These are phyloP conservation scores for Trapa bicornis DNA, from an alignment of 345 rosid genomes.

Conservation along the genomic window DNA sequence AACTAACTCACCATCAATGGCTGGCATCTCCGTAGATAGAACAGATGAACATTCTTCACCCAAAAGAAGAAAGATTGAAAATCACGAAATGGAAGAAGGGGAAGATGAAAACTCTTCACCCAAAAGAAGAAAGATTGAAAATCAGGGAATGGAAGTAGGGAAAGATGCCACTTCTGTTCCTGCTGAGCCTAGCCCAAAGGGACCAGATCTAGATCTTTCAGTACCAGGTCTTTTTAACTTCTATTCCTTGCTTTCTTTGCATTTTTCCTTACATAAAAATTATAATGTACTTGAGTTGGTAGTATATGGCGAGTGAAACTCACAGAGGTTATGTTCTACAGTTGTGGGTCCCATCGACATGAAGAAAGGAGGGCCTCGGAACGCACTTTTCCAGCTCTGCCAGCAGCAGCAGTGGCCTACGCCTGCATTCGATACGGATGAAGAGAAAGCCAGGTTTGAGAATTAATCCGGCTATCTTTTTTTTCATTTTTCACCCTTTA, in stretches of 20 bases:
- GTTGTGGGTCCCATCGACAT: slow-evolving; percentile 43
- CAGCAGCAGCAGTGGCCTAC: slow-evolving; percentile 65
- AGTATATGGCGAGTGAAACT: background rate
- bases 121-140: no score
- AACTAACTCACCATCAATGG: no score
- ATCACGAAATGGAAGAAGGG: no score
- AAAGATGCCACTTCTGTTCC: background rate
- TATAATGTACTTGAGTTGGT: background rate
- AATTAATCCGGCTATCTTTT: slow-evolving; percentile 2
- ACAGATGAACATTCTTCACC: no score
- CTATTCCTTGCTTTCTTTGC: background rate
- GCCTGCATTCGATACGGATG: slow-evolving; percentile 45
- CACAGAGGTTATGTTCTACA: slow-evolving; percentile 15
- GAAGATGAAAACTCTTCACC: no score
- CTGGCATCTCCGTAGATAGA: no score
- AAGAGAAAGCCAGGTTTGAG: slow-evolving; percentile 37
- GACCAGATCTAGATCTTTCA: background rate
- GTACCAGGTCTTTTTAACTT: slow-evolving; percentile 25
- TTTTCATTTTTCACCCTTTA: background rate
- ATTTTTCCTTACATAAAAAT: background rate
- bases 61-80: no score
- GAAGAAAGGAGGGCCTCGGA: slow-evolving; percentile 85
- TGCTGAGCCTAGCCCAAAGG: background rate
- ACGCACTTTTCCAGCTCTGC: slow-evolving; percentile 50
- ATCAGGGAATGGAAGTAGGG: slow-evolving; percentile 8